phyloP scores from a whole-genome alignment of 2,329 filamentous ascomycete species.

The Massarina eburnea region DNA sequence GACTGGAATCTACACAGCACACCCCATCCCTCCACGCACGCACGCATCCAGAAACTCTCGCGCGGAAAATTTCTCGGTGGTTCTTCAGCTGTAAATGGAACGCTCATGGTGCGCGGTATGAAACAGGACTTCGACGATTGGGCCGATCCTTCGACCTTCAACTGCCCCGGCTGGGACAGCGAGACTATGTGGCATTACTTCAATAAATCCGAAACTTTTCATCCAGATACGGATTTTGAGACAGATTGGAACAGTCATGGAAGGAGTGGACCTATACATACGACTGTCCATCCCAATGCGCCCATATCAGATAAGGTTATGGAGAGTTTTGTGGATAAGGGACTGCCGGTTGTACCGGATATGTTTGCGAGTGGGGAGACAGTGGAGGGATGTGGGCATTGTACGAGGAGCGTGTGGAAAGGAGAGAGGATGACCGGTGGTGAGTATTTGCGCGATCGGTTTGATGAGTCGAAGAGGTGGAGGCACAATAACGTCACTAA shows the following conservation, averaged over 20 bases:
- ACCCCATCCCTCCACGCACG: not conserved
- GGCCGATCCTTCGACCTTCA: not conserved
- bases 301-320: slow-evolving; percentile 57
- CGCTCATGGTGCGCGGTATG: slow-evolving; percentile 4
- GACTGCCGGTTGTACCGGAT: slow-evolving; percentile 55
- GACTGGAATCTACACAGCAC: slow-evolving; percentile 1
- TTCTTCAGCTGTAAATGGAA: slow-evolving; percentile 3
- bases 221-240: slow-evolving; percentile 58
- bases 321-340: slow-evolving; percentile 56
- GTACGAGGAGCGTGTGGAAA: not conserved
- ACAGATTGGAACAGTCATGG: slow-evolving; percentile 47
- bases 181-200: slow-evolving; percentile 5
- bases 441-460: not conserved
- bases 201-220: slow-evolving; percentile 52
- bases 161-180: slow-evolving; percentile 1
- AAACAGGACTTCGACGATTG: slow-evolving; percentile 5
- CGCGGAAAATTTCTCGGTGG: slow-evolving; percentile 2
- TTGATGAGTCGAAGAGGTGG: not conserved
- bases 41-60: not conserved
- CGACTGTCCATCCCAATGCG: slow-evolving; percentile 54
- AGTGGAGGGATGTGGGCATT: slow-evolving; percentile 9
- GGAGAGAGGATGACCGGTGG: not conserved
- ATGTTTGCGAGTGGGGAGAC: slow-evolving; percentile 53
- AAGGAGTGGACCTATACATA: slow-evolving; percentile 51
- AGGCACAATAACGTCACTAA: not conserved